Evolutionary conservation across 2,329 filamentous ascomycete species (phyloP).

Genomic region (Chalaropsis ovoidea): DNA sequence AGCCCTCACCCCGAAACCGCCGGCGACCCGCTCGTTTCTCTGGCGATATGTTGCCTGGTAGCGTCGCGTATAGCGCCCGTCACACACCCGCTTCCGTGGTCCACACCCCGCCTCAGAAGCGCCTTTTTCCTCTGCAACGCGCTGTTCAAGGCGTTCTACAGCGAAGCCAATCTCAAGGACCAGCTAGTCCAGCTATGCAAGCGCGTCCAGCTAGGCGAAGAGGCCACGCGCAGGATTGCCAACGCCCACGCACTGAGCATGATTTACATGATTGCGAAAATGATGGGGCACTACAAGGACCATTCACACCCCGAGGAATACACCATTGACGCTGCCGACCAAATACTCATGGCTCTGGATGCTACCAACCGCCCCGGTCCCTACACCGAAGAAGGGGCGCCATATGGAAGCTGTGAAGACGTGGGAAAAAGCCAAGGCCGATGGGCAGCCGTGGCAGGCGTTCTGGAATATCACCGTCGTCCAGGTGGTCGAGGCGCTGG

Average conservation of each 20-base stretch:
- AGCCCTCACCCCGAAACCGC: slow-evolving; percentile 10
- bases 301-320: slow-evolving; percentile 34
- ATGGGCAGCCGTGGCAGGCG: slow-evolving; percentile 33
- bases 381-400: too few species aligned
- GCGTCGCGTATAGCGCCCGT: slow-evolving; percentile 42
- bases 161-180: slow-evolving; percentile 28
- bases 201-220: slow-evolving; percentile 27
- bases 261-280: slow-evolving; percentile 31
- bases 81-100: slow-evolving; percentile 42
- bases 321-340: slow-evolving; percentile 32
- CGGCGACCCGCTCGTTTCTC: slow-evolving; percentile 30
- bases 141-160: slow-evolving; percentile 41
- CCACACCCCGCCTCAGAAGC: slow-evolving; percentile 42
- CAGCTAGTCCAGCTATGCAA: slow-evolving; percentile 11
- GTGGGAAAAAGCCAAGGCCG: slow-evolving; percentile 32
- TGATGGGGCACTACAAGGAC: slow-evolving; percentile 31
- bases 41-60: slow-evolving; percentile 41
- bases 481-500: slow-evolving; percentile 39
- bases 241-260: slow-evolving; percentile 34
- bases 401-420: background rate
- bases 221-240: slow-evolving; percentile 20
- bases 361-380: too few species aligned
- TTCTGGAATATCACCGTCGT: slow-evolving; percentile 45
- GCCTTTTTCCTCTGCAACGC: slow-evolving; percentile 44
- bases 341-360: slow-evolving; percentile 39